These are phyloP conservation scores for Lathyrus sativus DNA, from an alignment of 306 rosid genomes.

Conservation along the genomic window DNA sequence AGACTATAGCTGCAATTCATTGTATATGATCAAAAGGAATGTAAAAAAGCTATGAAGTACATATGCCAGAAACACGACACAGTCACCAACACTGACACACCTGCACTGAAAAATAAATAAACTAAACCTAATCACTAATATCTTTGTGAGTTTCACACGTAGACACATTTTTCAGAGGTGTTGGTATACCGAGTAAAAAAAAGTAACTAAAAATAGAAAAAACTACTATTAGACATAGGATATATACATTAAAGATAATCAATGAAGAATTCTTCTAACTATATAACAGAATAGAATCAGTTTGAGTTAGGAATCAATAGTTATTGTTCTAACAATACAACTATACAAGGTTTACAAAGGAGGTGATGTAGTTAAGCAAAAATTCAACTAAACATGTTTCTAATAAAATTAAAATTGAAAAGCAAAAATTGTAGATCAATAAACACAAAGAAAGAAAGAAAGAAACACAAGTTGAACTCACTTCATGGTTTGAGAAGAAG, in stretches of 20 bases:
- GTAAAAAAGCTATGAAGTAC: neutral
- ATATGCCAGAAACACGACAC: no score
- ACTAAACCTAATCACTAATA: no score
- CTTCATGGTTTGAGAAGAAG: slow-evolving; percentile 61
- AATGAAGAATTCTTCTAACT: neutral
- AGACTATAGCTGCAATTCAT: slow-evolving; percentile 19
- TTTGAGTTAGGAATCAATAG: neutral
- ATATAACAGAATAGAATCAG: neutral
- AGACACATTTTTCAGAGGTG: no score
- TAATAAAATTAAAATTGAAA: slow-evolving; percentile 1
- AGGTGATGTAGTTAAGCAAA: neutral
- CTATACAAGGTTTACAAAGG: neutral
- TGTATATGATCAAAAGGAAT: slow-evolving; percentile 6
- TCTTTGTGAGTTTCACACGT: no score
- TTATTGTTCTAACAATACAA: neutral
- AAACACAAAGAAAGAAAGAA: slow-evolving; percentile 2
- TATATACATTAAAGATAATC: no score
- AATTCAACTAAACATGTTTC: neutral
- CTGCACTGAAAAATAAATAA: no score
- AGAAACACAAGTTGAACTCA: slow-evolving; percentile 35
- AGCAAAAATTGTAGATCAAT: neutral
- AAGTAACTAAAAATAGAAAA: no score
- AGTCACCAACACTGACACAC: no score
- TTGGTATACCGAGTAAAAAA: no score
- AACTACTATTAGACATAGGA: no score